Evolutionary conservation across 257 asterid genomes (phyloP), one percentile per base, ranked within the genome.

Genomic region (Jacaranda mimosifolia): DNA sequence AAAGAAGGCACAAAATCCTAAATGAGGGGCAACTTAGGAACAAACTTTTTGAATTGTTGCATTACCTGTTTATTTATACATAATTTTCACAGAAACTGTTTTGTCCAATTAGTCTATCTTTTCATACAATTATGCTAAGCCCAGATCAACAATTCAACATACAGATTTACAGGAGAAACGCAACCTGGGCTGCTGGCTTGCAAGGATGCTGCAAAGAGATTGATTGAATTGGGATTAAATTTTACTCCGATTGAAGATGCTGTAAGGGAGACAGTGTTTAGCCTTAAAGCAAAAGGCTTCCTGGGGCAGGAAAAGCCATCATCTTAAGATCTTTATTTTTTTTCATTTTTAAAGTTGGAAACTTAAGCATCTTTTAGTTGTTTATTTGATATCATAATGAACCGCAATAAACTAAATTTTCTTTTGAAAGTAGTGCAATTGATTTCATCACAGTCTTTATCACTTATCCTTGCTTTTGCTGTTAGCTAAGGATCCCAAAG

Each of bases 191-290:
- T 94, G 73, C 91, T 81, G 78, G 83, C 86, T 36, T 86, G 96
- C 87, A 42, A 87, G 75, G 90, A 88, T 85, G 98, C 98, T 77
- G 94, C 98, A 26, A 94, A 84, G 89, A 88, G 83, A 82, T 69
- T 94, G 86, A 87, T 91, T 38, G 87, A 91, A 80, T 73, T 92
- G 85, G 99, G 97, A 77, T 60, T 94, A 77, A 77, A 65, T n/a
- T 92, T 94, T 77, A 94, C 86, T 40, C 94, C 97, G 18, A 76
- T 94, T 68, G 98, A 91, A 87, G 97, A 87, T 82, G 95, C 96
- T 77, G 81, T 94, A 18, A 77, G 82, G 56, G 98, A 92, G 69
- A 87, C 98, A 10, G 93, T 94, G 55, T 76, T 53, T 36, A 92
- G 96, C 77, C 93, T 91, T 78, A 82, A 79, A 83, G 90, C 84